Base-by-base conservation (phyloP, 208 protist genomes). In the Leishmania aethiopica region DNA sequence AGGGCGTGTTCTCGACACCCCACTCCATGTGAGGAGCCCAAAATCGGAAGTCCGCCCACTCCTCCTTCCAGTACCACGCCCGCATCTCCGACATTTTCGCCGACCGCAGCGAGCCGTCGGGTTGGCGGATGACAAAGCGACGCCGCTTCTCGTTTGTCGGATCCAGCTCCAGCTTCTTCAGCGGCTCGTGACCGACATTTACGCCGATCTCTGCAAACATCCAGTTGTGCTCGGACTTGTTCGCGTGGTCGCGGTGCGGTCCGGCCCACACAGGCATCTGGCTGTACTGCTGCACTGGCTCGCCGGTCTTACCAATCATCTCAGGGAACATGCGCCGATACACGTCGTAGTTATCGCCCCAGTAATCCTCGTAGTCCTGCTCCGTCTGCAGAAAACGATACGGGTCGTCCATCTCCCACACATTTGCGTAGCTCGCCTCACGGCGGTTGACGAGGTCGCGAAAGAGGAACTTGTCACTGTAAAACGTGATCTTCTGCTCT, bases 1-100 rank as follows among this genome's bases (percentile, higher is more conserved):
- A 97, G 32, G 93, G 93, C 49, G 95, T 98, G 84, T 97, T 97
- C 75, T 98, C 96, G 71, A 97, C 91, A 64, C 96, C 96, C 94
- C 96, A 98, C 84, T 97, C 94, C 96, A 98, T 98, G 87, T 98
- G 94, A 11, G 96, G 96, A 10, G 93, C 96, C 94, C 96, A 98
- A 89, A 98, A 98, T 73, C 96, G 94, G 79, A 98, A 98, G 89
- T 98, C 96, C 15, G 96, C 96, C 96, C 96, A 98, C 86, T 98
- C 94, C 86, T 98, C 96, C 89, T 98, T 98, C 96, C 96, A 98
- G 87, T 98, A 98, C 94, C 95, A 98, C 45, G 95, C 95, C 37
- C 95, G 94, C 94, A 98, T 98, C 84, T 98, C 96, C n/a, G 95
- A 98, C 95, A 97, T 98, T 84, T 98, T 98, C 64, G 96, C 96